Evolutionary conservation across 2,329 filamentous ascomycete genomes (phyloP).

Genomic region (Curvularia hawaiiensis): DNA sequence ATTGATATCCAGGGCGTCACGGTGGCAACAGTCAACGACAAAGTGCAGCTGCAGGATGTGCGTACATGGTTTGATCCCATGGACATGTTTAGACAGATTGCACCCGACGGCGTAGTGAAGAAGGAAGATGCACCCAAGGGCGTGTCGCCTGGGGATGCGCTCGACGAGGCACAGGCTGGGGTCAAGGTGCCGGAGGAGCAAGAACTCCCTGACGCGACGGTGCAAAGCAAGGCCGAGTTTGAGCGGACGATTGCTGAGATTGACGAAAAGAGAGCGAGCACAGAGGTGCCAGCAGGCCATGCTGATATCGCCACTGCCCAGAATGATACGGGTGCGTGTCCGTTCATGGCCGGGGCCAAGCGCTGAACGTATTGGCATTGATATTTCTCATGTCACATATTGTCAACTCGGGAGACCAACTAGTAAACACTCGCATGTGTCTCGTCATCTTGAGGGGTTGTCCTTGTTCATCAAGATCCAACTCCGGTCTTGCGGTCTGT

Average conservation of each 20-base stretch:
- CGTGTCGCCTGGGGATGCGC: conserved; percentile 35
- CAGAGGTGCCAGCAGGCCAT: conserved; percentile 17
- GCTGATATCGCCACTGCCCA: conserved; percentile 8
- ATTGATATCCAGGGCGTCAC: conserved; percentile 70
- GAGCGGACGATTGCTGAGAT: conserved; percentile 14
- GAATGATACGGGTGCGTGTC: conserved; percentile 13
- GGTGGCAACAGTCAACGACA: conserved; percentile 65
- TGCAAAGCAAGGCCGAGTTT: conserved; percentile 20
- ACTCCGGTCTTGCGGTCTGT: background rate
- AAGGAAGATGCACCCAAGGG: conserved; percentile 44
- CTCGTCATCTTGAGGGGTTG: background rate
- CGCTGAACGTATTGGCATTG: background rate
- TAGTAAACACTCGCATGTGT: background rate
- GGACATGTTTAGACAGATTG: conserved; percentile 71
- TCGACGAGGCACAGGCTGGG: conserved; percentile 28
- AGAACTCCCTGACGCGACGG: conserved; percentile 19
- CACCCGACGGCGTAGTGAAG: conserved; percentile 55
- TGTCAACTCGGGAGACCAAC: background rate
- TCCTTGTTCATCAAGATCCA: background rate
- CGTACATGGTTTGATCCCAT: conserved; percentile 71
- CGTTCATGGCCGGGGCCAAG: conserved; percentile 13
- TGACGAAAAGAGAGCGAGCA: conserved; percentile 13
- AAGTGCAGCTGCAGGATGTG: conserved; percentile 62
- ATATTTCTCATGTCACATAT: background rate
- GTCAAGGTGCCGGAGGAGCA: conserved; percentile 22